Conservation (phyloP, 441 rosid genomes). For the Pelargonium citronellum region DNA sequence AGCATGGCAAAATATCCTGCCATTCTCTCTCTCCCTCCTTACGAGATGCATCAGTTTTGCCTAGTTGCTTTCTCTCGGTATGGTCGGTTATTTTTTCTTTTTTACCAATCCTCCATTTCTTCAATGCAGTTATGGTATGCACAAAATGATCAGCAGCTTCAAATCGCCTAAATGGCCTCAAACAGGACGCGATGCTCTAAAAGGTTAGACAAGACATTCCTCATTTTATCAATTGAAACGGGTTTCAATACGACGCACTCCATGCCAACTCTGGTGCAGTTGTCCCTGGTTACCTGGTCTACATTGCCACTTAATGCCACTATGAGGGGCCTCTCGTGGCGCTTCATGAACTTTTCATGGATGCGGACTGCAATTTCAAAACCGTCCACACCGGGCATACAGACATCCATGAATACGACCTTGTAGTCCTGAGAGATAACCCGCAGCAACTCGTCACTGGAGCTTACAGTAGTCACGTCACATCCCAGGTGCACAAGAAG, state of each 20-base stretch:
- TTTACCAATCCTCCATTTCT: not conserved
- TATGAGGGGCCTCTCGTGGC: constrained; percentile 65
- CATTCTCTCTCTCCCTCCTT: not conserved
- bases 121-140: constrained; percentile 2
- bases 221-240: constrained; percentile 80
- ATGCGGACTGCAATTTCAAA: constrained; percentile 55
- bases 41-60: not conserved
- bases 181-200: constrained; percentile 56
- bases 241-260: constrained; percentile 74
- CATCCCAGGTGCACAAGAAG: constrained; percentile 85
- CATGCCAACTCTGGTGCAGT: constrained; percentile 73
- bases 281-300: constrained; percentile 68
- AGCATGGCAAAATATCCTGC: not conserved
- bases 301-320: constrained; percentile 76
- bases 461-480: constrained; percentile 65
- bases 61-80: not conserved
- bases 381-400: constrained; percentile 46
- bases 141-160: not conserved
- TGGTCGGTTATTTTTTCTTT: not conserved
- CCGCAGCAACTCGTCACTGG: constrained; percentile 60
- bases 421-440: constrained; percentile 59
- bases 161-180: constrained; percentile 36
- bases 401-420: constrained; percentile 69
- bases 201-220: constrained; percentile 58
- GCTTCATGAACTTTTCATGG: constrained; percentile 51